Evolutionary conservation across 352 stramenopile genomes (phyloP), one percentile per base, ranked within the genome.

Genomic region (Phytophthora tubulina): DNA sequence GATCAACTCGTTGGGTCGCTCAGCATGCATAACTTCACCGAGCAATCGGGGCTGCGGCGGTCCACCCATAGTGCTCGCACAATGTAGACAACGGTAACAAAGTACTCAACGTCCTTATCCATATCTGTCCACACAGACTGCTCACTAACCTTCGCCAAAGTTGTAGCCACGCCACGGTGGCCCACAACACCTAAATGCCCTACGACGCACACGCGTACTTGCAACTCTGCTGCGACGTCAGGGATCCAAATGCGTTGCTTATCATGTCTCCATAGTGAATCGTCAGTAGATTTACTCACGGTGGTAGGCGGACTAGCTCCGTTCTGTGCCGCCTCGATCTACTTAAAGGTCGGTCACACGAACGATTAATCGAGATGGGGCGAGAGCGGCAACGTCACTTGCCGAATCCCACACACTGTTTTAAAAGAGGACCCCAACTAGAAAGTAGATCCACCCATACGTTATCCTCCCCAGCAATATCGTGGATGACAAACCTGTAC

Each of bases 21-120:
- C 31, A 14, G 49, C 31, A 42, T 41, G 49, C 31, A 55, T 21
- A 17, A 14, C 31, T 14, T 55, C 30, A 4, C 49, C 49, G 6
- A 55, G 66, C 15, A 70, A 73, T 6, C 68, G 31, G 1, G 64
- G 65, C 2, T 49, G 13, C 6, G 56, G 45, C 2, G 39, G 54
- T 9, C 31, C 62, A 48, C 31, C 21, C 2, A 33, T 14, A 1
- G 62, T 70, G 17, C 31, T 52, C 9, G 39, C 39, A 27, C 71
- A 70, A 41, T 78, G 67, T 9, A 80, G 10, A 15, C 73, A 76
- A 0, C n/a, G 39, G n/a, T n/a, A n/a, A 78, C 63, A 39, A 82
- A 82, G 14, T 44, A 49, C 0, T 41, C 27, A 3, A 79, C 32
- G 21, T 78, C 76, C 4, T 62, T 15, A 0, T 11, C 33, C 8